phyloP scores from a whole-genome alignment of 2,329 filamentous ascomycete species.

The Microdochium trichocladiopsis region DNA sequence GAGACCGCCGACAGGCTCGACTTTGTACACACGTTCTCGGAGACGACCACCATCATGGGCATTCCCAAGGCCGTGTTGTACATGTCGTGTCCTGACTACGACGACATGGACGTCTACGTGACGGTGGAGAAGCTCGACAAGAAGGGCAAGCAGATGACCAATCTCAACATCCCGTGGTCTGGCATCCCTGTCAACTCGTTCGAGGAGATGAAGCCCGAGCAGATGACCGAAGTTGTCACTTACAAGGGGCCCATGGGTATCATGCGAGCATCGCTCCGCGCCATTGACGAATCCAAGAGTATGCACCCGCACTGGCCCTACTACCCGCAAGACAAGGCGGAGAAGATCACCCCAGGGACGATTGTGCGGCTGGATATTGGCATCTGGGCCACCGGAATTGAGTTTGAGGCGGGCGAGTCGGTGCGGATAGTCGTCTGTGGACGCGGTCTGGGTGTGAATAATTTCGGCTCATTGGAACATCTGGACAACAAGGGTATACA shows the following conservation, averaged over 20 bases:
- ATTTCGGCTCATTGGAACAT: conserved; percentile 5
- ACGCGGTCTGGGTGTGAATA: conserved; percentile 9
- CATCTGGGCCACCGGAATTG: conserved; percentile 19
- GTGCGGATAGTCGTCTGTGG: conserved; percentile 15
- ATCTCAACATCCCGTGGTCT: conserved; percentile 32
- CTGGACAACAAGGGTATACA: conserved; percentile 11
- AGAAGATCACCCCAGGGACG: conserved; percentile 12
- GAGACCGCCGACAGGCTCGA: conserved; percentile 16
- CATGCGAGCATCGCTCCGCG: conserved; percentile 34
- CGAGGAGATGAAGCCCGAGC: conserved; percentile 21
- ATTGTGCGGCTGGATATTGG: conserved; percentile 18
- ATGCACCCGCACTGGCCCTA: conserved; percentile 20
- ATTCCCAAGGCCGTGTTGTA: conserved; percentile 37
- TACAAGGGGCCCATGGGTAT: conserved; percentile 34
- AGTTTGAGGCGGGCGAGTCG: conserved; percentile 16
- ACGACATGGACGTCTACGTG: conserved; percentile 37
- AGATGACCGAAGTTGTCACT: conserved; percentile 29
- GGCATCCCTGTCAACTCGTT: conserved; percentile 16
- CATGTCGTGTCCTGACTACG: conserved; percentile 29
- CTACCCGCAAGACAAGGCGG: conserved; percentile 11
- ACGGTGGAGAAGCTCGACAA: conserved; percentile 34
- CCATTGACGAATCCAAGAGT: conserved; percentile 21
- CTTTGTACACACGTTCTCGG: conserved; percentile 31
- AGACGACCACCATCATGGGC: conserved; percentile 32
- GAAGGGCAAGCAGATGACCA: conserved; percentile 30